Conservation (phyloP, 2,329 filamentous ascomycete species). For the Alternaria tenuissima region DNA sequence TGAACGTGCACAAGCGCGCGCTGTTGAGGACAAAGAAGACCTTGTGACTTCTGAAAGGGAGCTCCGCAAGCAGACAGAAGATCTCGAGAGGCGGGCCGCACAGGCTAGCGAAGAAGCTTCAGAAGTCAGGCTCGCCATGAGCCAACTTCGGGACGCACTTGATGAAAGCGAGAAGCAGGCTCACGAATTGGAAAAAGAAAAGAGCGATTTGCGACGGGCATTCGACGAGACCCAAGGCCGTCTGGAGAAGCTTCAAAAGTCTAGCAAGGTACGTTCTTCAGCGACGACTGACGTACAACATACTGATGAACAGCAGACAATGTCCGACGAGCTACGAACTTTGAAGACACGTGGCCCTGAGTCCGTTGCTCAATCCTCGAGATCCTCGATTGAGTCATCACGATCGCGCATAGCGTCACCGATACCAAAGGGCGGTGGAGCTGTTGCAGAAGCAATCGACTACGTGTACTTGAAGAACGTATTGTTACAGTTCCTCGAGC, state of each 20-base stretch:
- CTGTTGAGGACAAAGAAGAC: slow-evolving; percentile 78
- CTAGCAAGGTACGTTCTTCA: slow-evolving; percentile 59
- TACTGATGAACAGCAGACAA: slow-evolving; percentile 49
- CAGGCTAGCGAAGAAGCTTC: slow-evolving; percentile 75
- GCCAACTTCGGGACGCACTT: slow-evolving; percentile 78
- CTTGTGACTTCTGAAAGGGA: slow-evolving; percentile 77
- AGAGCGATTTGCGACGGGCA: slow-evolving; percentile 74
- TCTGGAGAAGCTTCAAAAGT: slow-evolving; percentile 80
- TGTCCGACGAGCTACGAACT: slow-evolving; percentile 66
- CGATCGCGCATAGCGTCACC: slow-evolving; percentile 59
- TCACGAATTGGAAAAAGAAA: slow-evolving; percentile 83
- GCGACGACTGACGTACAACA: neutral
- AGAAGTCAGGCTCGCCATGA: slow-evolving; percentile 79
- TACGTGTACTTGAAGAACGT: slow-evolving; percentile 82
- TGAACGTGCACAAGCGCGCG: slow-evolving; percentile 76
- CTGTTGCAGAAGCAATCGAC: slow-evolving; percentile 56
- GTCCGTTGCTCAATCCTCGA: slow-evolving; percentile 60
- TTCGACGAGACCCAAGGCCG: slow-evolving; percentile 80
- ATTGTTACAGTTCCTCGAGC: slow-evolving; percentile 80
- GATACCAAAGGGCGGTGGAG: slow-evolving; percentile 48
- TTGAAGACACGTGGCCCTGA: slow-evolving; percentile 56
- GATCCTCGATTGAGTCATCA: slow-evolving; percentile 67
- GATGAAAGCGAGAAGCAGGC: slow-evolving; percentile 89
- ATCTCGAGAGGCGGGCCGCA: slow-evolving; percentile 75
- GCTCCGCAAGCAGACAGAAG: slow-evolving; percentile 75